Base-by-base conservation (phyloP, 371 early-diverging fungal genomes). In the Mortierella sp. region DNA sequence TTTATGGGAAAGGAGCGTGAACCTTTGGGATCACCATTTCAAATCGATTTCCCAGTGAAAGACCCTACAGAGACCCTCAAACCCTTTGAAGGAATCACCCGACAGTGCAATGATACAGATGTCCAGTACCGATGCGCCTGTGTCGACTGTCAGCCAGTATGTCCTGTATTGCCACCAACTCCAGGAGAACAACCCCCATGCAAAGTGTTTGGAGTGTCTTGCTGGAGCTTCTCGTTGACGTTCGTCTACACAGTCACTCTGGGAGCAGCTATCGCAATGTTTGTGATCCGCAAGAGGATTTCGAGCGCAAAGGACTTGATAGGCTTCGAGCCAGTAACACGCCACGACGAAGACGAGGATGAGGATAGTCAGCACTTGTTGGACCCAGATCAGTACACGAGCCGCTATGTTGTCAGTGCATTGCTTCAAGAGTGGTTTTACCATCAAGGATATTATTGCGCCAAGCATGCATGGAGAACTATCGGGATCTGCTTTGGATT, bases 21-120 rank as follows among this genome's bases (percentile, higher is more conserved):
- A 21, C 49, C 80, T 2, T 62, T 88, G 0, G 90, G 91, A 2
- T 92, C 91, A 17, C 92, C 92, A 13, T 90, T 91, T 66, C 90
- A 88, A 45, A 90, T 92, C 57, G 82, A 89, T 45, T 91, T 91
- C 50, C 87, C 90, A 3, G 55, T 80, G 0, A 37, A 73, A 10
- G 61, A 73, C 24, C 63, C 77, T 17, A 64, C 54, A 28, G 60
- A 54, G 3, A 64, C 77, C 0, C 53, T 83, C 49, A 67, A 51
- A 9, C 78, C 81, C 2, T 85, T 85, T 45, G 67, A 85, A 53
- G 79, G 78, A 17, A 64, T 80, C 10, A 86, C 83, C 1, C 77
- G 76, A 34, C 67, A 69, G 13, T 92, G 92, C 68, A 88, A 90
- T 56, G 88, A 85, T 39, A 81, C 85, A 1, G 87, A 87, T 49